phyloP scores from a whole-genome alignment of 225 moss, liverwort and hornwort species.

The Climacium dendroides region DNA sequence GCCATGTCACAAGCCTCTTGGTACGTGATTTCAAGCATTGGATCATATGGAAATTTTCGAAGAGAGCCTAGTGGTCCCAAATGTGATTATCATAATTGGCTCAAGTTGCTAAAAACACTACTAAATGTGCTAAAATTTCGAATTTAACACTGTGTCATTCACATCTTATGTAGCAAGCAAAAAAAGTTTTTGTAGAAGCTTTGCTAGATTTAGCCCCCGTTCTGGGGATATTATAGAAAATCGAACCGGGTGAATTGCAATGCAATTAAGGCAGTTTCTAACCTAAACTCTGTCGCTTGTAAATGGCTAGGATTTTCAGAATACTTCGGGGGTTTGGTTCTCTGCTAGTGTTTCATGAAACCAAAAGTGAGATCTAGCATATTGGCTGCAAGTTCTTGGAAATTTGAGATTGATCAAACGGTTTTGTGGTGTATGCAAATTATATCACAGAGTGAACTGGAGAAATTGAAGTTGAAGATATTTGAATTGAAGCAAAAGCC shows the following conservation, averaged over 20 bases:
- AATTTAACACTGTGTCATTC: not conserved
- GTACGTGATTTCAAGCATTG: slow-evolving; percentile 11
- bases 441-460: slow-evolving; percentile 26
- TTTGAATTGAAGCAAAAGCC: slow-evolving; percentile 45
- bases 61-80: not conserved
- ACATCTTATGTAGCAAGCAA: not conserved
- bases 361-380: not conserved
- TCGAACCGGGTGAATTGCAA: not conserved
- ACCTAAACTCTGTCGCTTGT: not conserved
- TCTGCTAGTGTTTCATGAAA: not conserved
- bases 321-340: not conserved
- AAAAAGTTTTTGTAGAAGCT: no score
- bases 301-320: not conserved
- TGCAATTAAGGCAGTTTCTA: not conserved
- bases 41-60: not conserved
- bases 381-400: not conserved
- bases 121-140: not conserved
- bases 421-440: not conserved
- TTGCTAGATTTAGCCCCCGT: not conserved
- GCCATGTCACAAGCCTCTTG: slow-evolving; percentile 49
- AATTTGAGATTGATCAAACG: not conserved
- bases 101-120: not conserved
- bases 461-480: slow-evolving; percentile 48
- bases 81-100: not conserved
- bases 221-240: no score